These are phyloP conservation scores for Leucocoprinus sp. DNA, from an alignment of 768 basidiomycete species.

Conservation along the genomic window DNA sequence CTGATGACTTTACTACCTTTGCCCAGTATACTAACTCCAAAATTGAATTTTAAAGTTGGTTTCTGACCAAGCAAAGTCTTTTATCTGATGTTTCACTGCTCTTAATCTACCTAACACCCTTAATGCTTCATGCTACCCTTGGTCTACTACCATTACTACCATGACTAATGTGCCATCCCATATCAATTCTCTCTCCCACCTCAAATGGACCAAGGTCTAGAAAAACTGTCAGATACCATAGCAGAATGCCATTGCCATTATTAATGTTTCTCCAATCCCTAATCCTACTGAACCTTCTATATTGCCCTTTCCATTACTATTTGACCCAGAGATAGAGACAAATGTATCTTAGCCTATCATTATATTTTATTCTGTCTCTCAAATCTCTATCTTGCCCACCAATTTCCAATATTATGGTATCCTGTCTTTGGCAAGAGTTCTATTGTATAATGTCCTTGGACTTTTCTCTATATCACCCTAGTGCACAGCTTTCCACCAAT, in stretches of 20 bases:
- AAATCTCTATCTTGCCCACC: conserved; percentile 1
- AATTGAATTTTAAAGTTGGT: too few relatives aligned
- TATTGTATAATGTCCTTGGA: conserved; percentile 58
- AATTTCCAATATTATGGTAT: conserved; percentile 12
- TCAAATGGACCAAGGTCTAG: conserved; percentile 46
- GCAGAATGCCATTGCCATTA: conserved; percentile 52
- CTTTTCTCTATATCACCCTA: conserved; percentile 58
- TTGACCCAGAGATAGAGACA: conserved; percentile 14
- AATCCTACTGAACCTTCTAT: conserved; percentile 37
- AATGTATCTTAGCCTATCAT: conserved; percentile 23
- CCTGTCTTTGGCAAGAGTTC: conserved; percentile 31
- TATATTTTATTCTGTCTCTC: conserved; percentile 16
- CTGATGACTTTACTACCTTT: too few relatives aligned
- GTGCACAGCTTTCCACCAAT: conserved; percentile 47
- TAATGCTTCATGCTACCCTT: too few relatives aligned
- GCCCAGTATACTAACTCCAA: too few relatives aligned
- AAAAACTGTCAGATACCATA: conserved; percentile 39
- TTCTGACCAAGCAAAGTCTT: too few relatives aligned
- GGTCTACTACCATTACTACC: too few relatives aligned
- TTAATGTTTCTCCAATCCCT: conserved; percentile 58
- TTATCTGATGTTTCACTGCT: too few relatives aligned
- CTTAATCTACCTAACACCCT: too few relatives aligned
- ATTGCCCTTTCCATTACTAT: conserved; percentile 25
- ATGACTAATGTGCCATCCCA: too few relatives aligned
- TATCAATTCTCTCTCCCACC: conserved; percentile 57